Evolutionary conservation across 495 filamentous ascomycete species (phyloP).

Genomic region (Hypoxylon cercidicola): DNA sequence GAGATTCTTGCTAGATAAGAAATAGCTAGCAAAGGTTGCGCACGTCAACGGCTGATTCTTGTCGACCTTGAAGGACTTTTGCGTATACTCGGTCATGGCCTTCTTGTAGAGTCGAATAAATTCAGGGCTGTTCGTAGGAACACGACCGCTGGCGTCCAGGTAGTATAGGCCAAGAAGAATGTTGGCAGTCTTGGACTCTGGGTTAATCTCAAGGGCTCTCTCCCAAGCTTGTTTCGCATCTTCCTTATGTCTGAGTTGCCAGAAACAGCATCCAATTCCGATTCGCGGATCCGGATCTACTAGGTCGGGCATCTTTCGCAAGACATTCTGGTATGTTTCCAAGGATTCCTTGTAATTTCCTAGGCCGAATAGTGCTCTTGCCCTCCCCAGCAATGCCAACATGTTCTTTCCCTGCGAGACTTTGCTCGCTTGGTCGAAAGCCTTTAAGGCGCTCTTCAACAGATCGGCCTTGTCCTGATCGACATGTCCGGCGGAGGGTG

Average conservation of each 20-base stretch:
- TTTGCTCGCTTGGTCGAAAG: conserved; percentile 91
- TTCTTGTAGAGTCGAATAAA: conserved; percentile 87
- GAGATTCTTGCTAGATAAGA: conserved; percentile 79
- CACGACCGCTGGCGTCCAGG: conserved; percentile 81
- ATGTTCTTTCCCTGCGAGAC: conserved; percentile 86
- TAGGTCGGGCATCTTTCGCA: conserved; percentile 84
- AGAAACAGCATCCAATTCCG: conserved; percentile 93
- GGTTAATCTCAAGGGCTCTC: conserved; percentile 69
- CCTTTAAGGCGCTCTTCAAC: conserved; percentile 83
- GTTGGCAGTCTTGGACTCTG: conserved; percentile 68
- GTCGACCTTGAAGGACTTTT: conserved; percentile 94
- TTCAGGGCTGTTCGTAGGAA: conserved; percentile 75
- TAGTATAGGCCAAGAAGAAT: conserved; percentile 90
- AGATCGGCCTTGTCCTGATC: conserved; percentile 83
- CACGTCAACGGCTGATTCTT: conserved; percentile 92
- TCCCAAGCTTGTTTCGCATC: conserved; percentile 92
- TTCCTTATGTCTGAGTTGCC: conserved; percentile 93
- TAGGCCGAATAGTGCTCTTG: conserved; percentile 83
- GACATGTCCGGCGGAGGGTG: conserved; percentile 65
- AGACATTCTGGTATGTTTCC: conserved; percentile 83
- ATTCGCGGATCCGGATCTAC: conserved; percentile 96
- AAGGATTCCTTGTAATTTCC: conserved; percentile 85
- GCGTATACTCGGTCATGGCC: conserved; percentile 92
- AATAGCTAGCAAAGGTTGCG: conserved; percentile 87
- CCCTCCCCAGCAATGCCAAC: conserved; percentile 87